phyloP scores from a whole-genome alignment of 768 basidiomycete species.

The Rhizopogon sp. region DNA sequence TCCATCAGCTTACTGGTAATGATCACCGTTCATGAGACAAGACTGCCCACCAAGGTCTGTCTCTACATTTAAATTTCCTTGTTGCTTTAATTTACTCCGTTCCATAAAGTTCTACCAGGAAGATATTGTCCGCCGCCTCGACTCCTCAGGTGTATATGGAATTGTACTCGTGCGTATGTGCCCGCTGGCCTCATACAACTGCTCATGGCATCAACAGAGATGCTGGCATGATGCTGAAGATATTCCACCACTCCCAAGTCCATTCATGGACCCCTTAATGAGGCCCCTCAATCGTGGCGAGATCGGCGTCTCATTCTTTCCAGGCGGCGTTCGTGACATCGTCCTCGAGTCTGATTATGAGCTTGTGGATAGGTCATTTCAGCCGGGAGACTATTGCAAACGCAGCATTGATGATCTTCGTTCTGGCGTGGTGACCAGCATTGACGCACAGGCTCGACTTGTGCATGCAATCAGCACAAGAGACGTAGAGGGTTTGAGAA shows the following conservation, averaged over 20 bases:
- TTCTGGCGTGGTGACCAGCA: slow-evolving; percentile 69
- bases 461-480: slow-evolving; percentile 70
- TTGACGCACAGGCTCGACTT: slow-evolving; percentile 59
- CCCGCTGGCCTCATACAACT: slow-evolving; percentile 2
- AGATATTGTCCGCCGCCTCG: slow-evolving; percentile 54
- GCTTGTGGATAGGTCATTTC: slow-evolving; percentile 73
- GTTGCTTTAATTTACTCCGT: background rate
- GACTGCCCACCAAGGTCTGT: slow-evolving; percentile 29
- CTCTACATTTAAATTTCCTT: background rate
- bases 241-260: slow-evolving; percentile 36
- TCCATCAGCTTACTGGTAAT: slow-evolving; percentile 12
- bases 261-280: slow-evolving; percentile 63
- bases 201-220: slow-evolving; percentile 43
- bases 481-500: slow-evolving; percentile 58
- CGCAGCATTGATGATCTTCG: slow-evolving; percentile 66
- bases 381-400: slow-evolving; percentile 80
- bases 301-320: slow-evolving; percentile 73
- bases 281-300: slow-evolving; percentile 73
- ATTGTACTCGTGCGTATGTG: slow-evolving; percentile 56
- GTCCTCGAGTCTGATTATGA: slow-evolving; percentile 61
- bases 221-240: slow-evolving; percentile 90
- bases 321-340: slow-evolving; percentile 56
- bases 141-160: slow-evolving; percentile 40
- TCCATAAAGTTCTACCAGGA: slow-evolving; percentile 54
- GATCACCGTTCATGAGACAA: slow-evolving; percentile 17